Base-by-base conservation (phyloP, 2,329 filamentous ascomycete genomes). In the Paracamarosporium sp. region DNA sequence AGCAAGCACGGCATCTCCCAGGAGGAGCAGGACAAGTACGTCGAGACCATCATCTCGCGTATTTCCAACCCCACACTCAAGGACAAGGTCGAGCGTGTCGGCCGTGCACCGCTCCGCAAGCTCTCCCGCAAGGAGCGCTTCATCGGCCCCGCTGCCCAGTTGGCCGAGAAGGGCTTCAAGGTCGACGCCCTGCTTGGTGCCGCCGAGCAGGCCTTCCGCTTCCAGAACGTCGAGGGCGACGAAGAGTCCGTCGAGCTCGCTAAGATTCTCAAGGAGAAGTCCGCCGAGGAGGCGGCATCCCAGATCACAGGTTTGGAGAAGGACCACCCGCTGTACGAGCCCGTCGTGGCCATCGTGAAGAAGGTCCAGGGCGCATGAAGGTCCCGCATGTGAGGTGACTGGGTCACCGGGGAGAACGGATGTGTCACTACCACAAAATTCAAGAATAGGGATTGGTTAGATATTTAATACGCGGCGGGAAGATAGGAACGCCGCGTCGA, bases 91-190 rank as follows among this genome's bases (percentile, higher is more conserved):
- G 92, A 96, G 82, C 93, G 95, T 78, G 95, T 99, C 64, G 95
- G 94, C 55, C 93, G 95, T 75, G 94, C 93, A 17, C 95, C 95
- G 17, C 83, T 99, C 59, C 90, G 95, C 76, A 99, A 99, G 85
- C 86, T 99, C 31, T 90, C 90, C 64, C 91, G 93, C 78, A 95
- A 96, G 82, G 95, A 99, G 82, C 93, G 95, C 43, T 97, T 99
- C 82, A 89, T 99, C 68, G 93, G 91, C 44, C 95, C 95, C 5
- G 94, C 95, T 44, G 87, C 91, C 9, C 90, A 96, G 80, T 86
- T 99, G 17, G 93, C 93, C 44, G 92, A 97, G 83, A 83, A 85
- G 59, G 92, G 87, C 57, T 83, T 92, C 79, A 85, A 86, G 67
- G 90, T 89, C 76, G 84, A 88, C 56, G 88, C 86, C 52, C 85